These are phyloP conservation scores for Seiridium unicorne DNA, from an alignment of 2,329 filamentous ascomycete genomes.

Conservation along the genomic window DNA sequence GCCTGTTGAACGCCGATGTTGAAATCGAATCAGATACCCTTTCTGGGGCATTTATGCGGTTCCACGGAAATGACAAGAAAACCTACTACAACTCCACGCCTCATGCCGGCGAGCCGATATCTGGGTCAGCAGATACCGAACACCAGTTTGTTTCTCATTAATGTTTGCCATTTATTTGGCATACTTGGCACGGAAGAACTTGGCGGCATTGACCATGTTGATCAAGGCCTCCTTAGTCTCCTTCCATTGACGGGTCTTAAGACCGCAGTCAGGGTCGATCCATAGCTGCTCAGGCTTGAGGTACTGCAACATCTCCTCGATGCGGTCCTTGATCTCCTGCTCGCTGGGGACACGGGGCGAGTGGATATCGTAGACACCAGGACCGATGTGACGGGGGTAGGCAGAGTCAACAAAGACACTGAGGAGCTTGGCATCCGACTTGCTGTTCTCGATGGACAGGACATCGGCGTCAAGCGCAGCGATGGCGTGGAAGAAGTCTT, in stretches of 20 bases:
- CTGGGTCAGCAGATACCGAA: neutral
- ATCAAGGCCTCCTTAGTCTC: constrained; percentile 94
- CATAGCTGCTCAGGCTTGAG: constrained; percentile 98
- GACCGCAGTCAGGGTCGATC: constrained; percentile 99
- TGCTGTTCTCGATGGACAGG: constrained; percentile 99
- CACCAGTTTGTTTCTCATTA: constrained; percentile 15
- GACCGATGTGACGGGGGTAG: constrained; percentile 97
- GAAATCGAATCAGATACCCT: constrained; percentile 48
- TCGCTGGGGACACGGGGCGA: constrained; percentile 94
- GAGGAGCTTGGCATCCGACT: constrained; percentile 98
- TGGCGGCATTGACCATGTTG: constrained; percentile 99
- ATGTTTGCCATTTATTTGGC: constrained; percentile 49
- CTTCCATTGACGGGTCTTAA: constrained; percentile 98
- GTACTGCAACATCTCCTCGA: constrained; percentile 97
- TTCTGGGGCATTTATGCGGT: constrained; percentile 30
- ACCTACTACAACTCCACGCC: constrained; percentile 15
- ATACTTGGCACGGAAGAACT: constrained; percentile 92
- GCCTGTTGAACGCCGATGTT: constrained; percentile 53
- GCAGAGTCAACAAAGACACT: constrained; percentile 97
- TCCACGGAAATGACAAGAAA: constrained; percentile 25
- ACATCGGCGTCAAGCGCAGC: constrained; percentile 97
- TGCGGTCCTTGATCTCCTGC: constrained; percentile 97
- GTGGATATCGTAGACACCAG: constrained; percentile 99
- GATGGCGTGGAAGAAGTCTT: constrained; percentile 99
- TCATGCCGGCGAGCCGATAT: constrained; percentile 26